Evolutionary conservation across 306 rosid species (phyloP).

Genomic region (Amphicarpaea edgeworthii): DNA sequence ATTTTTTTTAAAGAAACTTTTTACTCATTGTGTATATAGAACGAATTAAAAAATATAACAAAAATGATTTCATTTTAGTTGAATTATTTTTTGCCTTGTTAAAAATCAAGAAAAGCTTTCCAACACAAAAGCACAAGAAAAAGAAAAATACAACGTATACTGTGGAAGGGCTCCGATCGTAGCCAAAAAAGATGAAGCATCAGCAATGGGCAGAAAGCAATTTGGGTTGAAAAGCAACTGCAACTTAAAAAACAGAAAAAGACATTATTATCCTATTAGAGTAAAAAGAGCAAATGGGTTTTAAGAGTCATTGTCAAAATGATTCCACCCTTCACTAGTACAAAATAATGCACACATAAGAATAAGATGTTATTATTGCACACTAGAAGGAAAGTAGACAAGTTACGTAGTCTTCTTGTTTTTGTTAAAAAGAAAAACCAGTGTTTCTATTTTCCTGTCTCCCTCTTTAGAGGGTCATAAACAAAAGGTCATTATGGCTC

Average conservation of each 20-base stretch:
- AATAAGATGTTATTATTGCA: conserved; percentile 13
- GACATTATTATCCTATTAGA: not conserved
- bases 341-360: not conserved
- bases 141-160: not conserved
- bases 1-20: too few relatives aligned
- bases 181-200: not conserved
- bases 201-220: not conserved
- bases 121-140: too few relatives aligned
- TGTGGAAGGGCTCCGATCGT: not conserved
- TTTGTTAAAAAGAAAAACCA: not conserved
- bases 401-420: not conserved
- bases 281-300: conserved; percentile 1
- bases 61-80: not conserved
- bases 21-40: too few relatives aligned
- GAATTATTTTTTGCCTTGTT: too few relatives aligned
- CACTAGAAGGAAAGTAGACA: conserved; percentile 6
- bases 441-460: not conserved
- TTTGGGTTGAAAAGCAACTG: not conserved
- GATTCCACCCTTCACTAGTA: conserved; percentile 5
- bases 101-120: too few relatives aligned
- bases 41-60: too few relatives aligned
- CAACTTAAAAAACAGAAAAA: not conserved
- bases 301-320: conserved; percentile 29
- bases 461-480: not conserved
- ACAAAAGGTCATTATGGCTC: conserved; percentile 3